Conservation (phyloP, 257 asterid species). For the Schizonepeta tenuifolia region DNA sequence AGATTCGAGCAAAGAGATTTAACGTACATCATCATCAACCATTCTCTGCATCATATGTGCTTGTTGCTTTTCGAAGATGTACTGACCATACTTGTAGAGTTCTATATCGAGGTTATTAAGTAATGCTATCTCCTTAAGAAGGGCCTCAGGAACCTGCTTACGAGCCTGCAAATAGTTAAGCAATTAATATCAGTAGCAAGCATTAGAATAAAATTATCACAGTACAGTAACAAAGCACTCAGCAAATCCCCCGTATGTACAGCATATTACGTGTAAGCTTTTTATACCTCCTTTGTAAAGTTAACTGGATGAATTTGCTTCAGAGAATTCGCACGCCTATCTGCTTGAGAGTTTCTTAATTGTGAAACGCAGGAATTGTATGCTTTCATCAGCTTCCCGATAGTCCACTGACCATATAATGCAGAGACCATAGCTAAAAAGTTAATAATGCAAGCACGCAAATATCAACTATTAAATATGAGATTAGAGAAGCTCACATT, state of each 20-base stretch:
- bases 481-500: slow-evolving; percentile 47
- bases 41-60: slow-evolving; percentile 40
- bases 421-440: slow-evolving; percentile 33
- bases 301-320: slow-evolving; percentile 76
- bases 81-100: slow-evolving; percentile 73
- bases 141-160: slow-evolving; percentile 51
- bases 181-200: slow-evolving; percentile 20
- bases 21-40: slow-evolving; percentile 55
- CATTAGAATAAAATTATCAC: slow-evolving; percentile 1
- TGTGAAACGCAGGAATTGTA: slow-evolving; percentile 66
- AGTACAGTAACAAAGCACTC: not conserved
- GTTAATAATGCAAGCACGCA: slow-evolving; percentile 16
- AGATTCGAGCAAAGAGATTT: slow-evolving; percentile 22
- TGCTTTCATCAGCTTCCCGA: slow-evolving; percentile 64
- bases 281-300: slow-evolving; percentile 84
- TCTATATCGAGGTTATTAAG: slow-evolving; percentile 75
- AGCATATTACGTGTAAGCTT: not conserved
- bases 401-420: slow-evolving; percentile 59
- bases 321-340: slow-evolving; percentile 68
- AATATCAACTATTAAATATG: slow-evolving; percentile 6
- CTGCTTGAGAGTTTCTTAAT: slow-evolving; percentile 62
- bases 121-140: slow-evolving; percentile 65
- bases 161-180: slow-evolving; percentile 64
- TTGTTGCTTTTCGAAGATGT: slow-evolving; percentile 65
- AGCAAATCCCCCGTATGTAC: not conserved